Percentiles rank a stretch among this genome's conserved stretches.
phyloP scores from a whole-genome alignment of 345 rosid species.

The Dovyalis caffra region DNA sequence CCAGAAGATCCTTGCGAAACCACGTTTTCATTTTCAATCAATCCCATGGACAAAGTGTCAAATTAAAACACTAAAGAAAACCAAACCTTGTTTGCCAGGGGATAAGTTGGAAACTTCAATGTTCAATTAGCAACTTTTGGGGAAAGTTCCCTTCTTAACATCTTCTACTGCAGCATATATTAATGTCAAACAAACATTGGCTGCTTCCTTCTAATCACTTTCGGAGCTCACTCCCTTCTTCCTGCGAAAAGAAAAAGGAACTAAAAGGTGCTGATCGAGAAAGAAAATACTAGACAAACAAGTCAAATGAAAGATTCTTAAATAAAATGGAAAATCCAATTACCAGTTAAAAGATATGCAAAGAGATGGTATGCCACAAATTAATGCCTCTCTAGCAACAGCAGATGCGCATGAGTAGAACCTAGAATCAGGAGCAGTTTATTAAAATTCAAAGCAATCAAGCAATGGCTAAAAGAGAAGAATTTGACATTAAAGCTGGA shows the following conservation, averaged over 20 bases:
- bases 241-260: not conserved
- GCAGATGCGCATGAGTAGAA: conserved; percentile 20
- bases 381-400: conserved; percentile 25
- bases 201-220: conserved; percentile 22
- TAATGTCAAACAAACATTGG: conserved; percentile 16
- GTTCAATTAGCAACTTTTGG: conserved; percentile 11
- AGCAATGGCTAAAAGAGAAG: no score
- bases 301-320: no score
- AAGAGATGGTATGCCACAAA: conserved; percentile 21
- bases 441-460: no score
- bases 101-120: conserved; percentile 19
- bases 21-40: no score
- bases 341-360: conserved; percentile 24
- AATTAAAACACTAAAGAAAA: not conserved
- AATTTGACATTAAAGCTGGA: no score
- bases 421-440: not conserved
- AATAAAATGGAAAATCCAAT: not conserved
- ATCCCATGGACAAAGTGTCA: no score
- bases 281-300: not conserved
- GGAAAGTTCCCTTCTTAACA: conserved; percentile 10
- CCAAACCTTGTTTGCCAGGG: conserved; percentile 16
- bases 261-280: not conserved
- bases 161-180: conserved; percentile 17
- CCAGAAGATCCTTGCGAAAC: no score
- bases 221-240: conserved; percentile 13